Evolutionary conservation across 2,329 filamentous ascomycete species (phyloP).

Genomic region (Passalora sequoiae): DNA sequence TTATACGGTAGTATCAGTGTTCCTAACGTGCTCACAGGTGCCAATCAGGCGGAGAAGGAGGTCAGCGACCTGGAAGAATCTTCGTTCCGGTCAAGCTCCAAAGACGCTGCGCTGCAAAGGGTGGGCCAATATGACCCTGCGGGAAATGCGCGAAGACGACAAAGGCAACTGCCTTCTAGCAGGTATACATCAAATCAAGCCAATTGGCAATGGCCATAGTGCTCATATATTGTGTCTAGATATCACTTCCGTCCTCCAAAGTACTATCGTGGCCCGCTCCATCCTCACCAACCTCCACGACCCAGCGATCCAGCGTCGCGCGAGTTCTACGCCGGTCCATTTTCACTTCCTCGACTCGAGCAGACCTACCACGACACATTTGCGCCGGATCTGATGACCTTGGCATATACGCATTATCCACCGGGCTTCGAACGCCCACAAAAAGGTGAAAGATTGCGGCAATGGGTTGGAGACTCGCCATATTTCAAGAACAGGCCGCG

Average conservation of each 20-base stretch:
- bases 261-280: slow-evolving; percentile 88
- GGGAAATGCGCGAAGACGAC: slow-evolving; percentile 41
- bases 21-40: too few species aligned
- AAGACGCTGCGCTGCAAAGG: slow-evolving; percentile 36
- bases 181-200: slow-evolving; percentile 39
- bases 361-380: slow-evolving; percentile 87
- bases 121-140: slow-evolving; percentile 36
- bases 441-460: slow-evolving; percentile 63
- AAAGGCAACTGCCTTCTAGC: slow-evolving; percentile 46
- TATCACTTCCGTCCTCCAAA: slow-evolving; percentile 94
- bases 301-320: slow-evolving; percentile 82
- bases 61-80: slow-evolving; percentile 37
- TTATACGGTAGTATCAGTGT: too few species aligned
- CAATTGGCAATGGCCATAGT: neutral
- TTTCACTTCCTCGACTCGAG: slow-evolving; percentile 77
- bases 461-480: slow-evolving; percentile 85
- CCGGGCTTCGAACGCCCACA: slow-evolving; percentile 63
- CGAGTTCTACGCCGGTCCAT: slow-evolving; percentile 84
- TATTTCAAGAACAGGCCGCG: slow-evolving; percentile 90
- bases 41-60: slow-evolving; percentile 14
- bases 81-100: slow-evolving; percentile 35
- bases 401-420: slow-evolving; percentile 80
- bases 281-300: slow-evolving; percentile 85
- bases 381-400: slow-evolving; percentile 78
- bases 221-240: slow-evolving; percentile 44